phyloP scores from a whole-genome alignment of 139 green algal species.

The Gonium pectorale region DNA sequence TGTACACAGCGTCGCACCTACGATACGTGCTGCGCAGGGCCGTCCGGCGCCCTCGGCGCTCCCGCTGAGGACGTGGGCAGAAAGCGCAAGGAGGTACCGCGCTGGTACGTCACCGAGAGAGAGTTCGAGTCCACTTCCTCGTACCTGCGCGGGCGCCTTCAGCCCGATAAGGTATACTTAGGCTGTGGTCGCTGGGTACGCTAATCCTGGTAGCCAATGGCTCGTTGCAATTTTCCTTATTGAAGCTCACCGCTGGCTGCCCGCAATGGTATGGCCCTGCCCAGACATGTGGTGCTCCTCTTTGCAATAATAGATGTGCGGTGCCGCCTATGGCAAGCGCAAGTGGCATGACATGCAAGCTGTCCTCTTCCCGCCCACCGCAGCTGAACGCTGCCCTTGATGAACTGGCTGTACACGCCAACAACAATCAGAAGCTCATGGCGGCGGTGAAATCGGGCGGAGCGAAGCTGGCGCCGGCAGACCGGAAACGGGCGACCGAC shows the following conservation, averaged over 20 bases:
- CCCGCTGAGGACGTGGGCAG: not conserved
- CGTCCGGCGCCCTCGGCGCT: not conserved
- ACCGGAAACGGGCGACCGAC: constrained; percentile 73
- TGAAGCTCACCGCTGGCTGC: too few species aligned
- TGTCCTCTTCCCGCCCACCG: not conserved
- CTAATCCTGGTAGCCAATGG: too few species aligned
- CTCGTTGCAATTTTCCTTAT: too few species aligned
- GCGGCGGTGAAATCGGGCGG: constrained; percentile 28
- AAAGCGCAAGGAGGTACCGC: constrained; percentile 33
- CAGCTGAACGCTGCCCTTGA: constrained; percentile 84
- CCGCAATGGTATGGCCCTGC: too few species aligned
- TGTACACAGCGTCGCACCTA: too few species aligned
- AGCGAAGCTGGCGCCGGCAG: constrained; percentile 56
- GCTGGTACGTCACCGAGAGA: constrained; percentile 72
- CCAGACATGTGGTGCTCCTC: too few species aligned
- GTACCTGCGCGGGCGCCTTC: constrained; percentile 80
- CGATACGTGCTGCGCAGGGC: not conserved
- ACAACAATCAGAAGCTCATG: constrained; percentile 64
- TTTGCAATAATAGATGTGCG: too few species aligned
- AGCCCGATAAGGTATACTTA: constrained; percentile 66
- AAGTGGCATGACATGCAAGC: too few species aligned
- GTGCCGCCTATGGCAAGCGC: too few species aligned
- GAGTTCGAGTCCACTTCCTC: constrained; percentile 71
- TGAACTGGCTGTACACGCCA: constrained; percentile 69
- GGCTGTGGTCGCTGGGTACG: too few species aligned